These are phyloP conservation scores for Podaxis sp. DNA, from an alignment of 768 basidiomycete genomes.

Conservation along the genomic window DNA sequence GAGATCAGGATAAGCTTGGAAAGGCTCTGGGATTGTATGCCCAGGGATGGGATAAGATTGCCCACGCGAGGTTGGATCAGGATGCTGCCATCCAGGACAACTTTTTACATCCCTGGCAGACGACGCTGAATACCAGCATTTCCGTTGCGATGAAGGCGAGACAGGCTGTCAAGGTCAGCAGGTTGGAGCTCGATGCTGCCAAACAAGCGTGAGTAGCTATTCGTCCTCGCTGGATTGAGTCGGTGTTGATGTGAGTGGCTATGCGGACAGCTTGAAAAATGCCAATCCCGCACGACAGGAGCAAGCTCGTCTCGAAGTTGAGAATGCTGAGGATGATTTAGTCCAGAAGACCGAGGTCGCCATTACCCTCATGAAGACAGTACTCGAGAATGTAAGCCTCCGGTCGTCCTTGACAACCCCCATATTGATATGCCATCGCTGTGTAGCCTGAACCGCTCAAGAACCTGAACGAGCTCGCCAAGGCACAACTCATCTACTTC, in stretches of 20 bases:
- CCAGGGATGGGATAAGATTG: constrained; percentile 78
- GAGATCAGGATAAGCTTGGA: constrained; percentile 63
- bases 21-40: constrained; percentile 79
- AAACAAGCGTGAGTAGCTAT: constrained; percentile 69
- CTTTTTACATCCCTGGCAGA: constrained; percentile 85
- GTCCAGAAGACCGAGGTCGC: constrained; percentile 98
- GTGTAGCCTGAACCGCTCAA: constrained; percentile 90
- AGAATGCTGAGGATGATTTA: constrained; percentile 93
- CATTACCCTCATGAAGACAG: constrained; percentile 96
- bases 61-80: constrained; percentile 75
- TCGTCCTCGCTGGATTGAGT: neutral
- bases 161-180: constrained; percentile 73
- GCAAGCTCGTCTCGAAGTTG: constrained; percentile 87
- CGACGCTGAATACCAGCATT: constrained; percentile 80
- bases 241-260: neutral
- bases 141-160: constrained; percentile 91
- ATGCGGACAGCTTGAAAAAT: constrained; percentile 64
- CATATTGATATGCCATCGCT: constrained; percentile 7
- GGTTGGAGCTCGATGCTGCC: constrained; percentile 88
- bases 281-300: constrained; percentile 79
- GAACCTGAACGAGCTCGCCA: constrained; percentile 88
- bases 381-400: constrained; percentile 88
- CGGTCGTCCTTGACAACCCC: constrained; percentile 6
- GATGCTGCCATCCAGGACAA: constrained; percentile 64
- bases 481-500: constrained; percentile 84